Percentiles rank a stretch among this genome's conserved stretches.
These are phyloP conservation scores for Rhodotorula toruloides DNA, from an alignment of 768 basidiomycete species.

Conservation along the genomic window DNA sequence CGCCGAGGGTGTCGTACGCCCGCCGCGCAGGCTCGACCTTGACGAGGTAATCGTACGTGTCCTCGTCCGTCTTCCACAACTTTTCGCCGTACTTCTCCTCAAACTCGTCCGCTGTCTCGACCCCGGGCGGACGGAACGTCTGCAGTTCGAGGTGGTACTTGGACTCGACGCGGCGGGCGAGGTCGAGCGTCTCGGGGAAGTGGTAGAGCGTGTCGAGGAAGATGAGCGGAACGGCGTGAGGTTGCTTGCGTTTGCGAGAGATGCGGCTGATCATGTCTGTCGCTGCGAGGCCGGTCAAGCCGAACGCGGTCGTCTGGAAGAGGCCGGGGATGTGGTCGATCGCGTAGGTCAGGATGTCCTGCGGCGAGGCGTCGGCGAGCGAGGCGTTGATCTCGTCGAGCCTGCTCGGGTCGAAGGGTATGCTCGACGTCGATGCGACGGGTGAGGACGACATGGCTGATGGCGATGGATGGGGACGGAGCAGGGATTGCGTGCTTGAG, in stretches of 20 bases:
- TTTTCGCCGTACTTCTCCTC: conserved; percentile 70
- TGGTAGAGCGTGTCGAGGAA: conserved; percentile 97
- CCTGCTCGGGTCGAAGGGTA: conserved; percentile 17
- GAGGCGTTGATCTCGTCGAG: conserved; percentile 60
- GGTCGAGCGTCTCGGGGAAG: conserved; percentile 83
- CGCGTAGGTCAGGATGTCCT: conserved; percentile 82
- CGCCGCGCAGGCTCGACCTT: conserved; percentile 93
- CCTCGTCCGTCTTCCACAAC: conserved; percentile 84
- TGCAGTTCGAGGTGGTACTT: conserved; percentile 68
- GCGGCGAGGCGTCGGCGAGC: conserved; percentile 66
- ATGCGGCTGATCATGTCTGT: conserved; percentile 85
- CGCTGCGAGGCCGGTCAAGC: conserved; percentile 86
- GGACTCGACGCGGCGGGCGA: conserved; percentile 72
- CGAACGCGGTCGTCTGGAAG: conserved; percentile 88
- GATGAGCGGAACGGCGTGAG: conserved; percentile 64
- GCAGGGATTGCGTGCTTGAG: too few relatives aligned
- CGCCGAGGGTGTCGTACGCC: conserved; percentile 72
- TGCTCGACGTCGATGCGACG: not conserved
- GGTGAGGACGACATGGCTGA: not conserved
- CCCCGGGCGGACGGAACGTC: conserved; percentile 72
- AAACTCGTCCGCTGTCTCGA: conserved; percentile 64
- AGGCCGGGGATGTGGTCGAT: conserved; percentile 68
- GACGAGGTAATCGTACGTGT: conserved; percentile 80
- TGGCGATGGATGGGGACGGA: too few relatives aligned
- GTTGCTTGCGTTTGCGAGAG: conserved; percentile 39